Conservation (phyloP, 1,284 basidiomycete species). For the Stygiomarasmius scandens region DNA sequence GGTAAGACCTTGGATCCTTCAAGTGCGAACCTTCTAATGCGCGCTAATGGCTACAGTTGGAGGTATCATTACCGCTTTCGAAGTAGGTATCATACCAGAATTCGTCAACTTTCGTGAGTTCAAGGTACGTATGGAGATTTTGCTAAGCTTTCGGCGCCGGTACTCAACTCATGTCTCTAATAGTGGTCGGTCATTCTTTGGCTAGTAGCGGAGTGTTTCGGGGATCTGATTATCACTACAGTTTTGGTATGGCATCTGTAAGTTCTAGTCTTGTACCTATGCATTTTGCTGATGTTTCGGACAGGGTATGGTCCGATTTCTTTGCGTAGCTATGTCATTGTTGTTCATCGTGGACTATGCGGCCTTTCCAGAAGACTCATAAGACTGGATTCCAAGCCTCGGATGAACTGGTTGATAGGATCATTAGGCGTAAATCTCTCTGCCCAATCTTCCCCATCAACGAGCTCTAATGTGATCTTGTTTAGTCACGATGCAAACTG, state of each 20-base stretch:
- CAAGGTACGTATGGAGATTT: conserved; percentile 21
- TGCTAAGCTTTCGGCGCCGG: background rate
- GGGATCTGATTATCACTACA: conserved; percentile 38
- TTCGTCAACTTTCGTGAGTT: conserved; percentile 36
- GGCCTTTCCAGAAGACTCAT: conserved; percentile 36
- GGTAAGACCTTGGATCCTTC: conserved; percentile 15
- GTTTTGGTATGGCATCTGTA: conserved; percentile 38
- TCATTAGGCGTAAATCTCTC: conserved; percentile 43
- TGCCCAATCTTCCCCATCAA: no score
- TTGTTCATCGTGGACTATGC: background rate
- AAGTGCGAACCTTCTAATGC: background rate
- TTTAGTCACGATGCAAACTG: conserved; percentile 42
- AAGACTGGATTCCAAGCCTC: conserved; percentile 36
- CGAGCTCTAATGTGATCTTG: conserved; percentile 12
- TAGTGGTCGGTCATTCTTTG: conserved; percentile 31
- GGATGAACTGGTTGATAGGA: conserved; percentile 34
- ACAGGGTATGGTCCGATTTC: conserved; percentile 1
- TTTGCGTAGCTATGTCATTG: no score
- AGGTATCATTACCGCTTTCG: conserved; percentile 30
- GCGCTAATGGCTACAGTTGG: conserved; percentile 23
- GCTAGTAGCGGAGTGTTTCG: conserved; percentile 32
- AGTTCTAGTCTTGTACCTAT: conserved; percentile 15
- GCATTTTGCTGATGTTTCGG: background rate
- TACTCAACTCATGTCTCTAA: background rate
- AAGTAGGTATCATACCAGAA: conserved; percentile 23